These are phyloP conservation scores for Lactifluus subvellereus DNA, from an alignment of 768 basidiomycete genomes.

Conservation along the genomic window DNA sequence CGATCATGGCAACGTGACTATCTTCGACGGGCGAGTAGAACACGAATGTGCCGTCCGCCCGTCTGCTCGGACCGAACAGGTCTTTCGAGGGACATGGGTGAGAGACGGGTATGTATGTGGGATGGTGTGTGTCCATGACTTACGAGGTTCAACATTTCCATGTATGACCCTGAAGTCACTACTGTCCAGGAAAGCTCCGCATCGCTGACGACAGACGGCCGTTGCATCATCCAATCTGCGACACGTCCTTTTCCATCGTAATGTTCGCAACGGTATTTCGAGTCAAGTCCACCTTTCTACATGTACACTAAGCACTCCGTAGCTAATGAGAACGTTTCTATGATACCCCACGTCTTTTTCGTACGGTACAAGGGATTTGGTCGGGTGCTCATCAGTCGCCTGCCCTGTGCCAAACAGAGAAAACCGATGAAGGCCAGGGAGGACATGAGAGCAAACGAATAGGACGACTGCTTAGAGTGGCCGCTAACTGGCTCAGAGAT, in stretches of 20 bases:
- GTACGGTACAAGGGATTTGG: too few species aligned
- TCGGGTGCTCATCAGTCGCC: too few species aligned
- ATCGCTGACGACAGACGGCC: constrained; percentile 32
- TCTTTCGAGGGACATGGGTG: neutral
- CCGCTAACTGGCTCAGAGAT: too few species aligned
- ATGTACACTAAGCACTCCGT: neutral
- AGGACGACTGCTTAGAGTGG: too few species aligned
- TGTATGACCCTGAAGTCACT: constrained; percentile 37
- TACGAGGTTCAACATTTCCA: constrained; percentile 37
- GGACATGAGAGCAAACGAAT: too few species aligned
- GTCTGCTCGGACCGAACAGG: constrained; percentile 26
- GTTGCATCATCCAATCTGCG: constrained; percentile 33
- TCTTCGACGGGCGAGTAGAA: constrained; percentile 29
- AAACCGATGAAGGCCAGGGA: too few species aligned
- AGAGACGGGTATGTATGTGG: too few species aligned
- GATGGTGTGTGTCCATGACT: constrained; percentile 5
- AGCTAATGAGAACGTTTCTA: too few species aligned
- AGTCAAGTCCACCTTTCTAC: constrained; percentile 21
- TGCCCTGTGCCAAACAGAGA: too few species aligned
- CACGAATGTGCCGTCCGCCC: constrained; percentile 30
- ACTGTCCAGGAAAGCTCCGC: constrained; percentile 33
- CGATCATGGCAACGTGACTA: constrained; percentile 29
- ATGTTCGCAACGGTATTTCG: constrained; percentile 35
- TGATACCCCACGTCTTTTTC: too few species aligned
- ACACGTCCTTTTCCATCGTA: constrained; percentile 39